Evolutionary conservation across 2,329 filamentous ascomycete genomes (phyloP).

Genomic region (Mollisia scopiformis): DNA sequence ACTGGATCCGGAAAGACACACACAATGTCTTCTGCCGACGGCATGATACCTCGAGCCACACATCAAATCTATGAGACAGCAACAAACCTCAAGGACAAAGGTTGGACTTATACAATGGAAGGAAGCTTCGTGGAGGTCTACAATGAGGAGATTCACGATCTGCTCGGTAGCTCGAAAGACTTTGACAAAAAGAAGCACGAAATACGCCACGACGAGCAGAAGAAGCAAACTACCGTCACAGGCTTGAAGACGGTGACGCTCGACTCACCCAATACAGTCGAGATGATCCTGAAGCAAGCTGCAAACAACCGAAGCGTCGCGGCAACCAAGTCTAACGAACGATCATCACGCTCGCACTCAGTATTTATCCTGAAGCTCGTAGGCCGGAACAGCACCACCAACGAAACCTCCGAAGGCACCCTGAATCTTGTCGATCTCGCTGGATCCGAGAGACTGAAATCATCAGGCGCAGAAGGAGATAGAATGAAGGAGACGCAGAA

Average conservation of each 20-base stretch:
- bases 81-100: slow-evolving; percentile 81
- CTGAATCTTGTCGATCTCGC: slow-evolving; percentile 96
- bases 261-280: slow-evolving; percentile 78
- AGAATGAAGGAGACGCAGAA: slow-evolving; percentile 92
- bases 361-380: slow-evolving; percentile 89
- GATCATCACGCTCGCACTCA: slow-evolving; percentile 91
- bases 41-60: slow-evolving; percentile 94
- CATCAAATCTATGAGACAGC: slow-evolving; percentile 93
- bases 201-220: slow-evolving; percentile 82
- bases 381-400: slow-evolving; percentile 70
- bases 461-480: slow-evolving; percentile 84
- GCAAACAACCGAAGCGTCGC: slow-evolving; percentile 88
- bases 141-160: slow-evolving; percentile 94
- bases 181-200: slow-evolving; percentile 84
- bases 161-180: slow-evolving; percentile 73
- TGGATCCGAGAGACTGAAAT: slow-evolving; percentile 87
- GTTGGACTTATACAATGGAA: slow-evolving; percentile 93
- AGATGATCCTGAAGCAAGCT: slow-evolving; percentile 78
- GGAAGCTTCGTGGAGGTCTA: slow-evolving; percentile 97
- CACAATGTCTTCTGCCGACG: slow-evolving; percentile 89
- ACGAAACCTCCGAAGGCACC: slow-evolving; percentile 86
- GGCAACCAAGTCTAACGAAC: slow-evolving; percentile 95
- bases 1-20: slow-evolving; percentile 96
- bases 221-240: slow-evolving; percentile 80
- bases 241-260: slow-evolving; percentile 79